Evolutionary conservation across 2,329 filamentous ascomycete species (phyloP).

Genomic region (Botrytis cinerea): DNA sequence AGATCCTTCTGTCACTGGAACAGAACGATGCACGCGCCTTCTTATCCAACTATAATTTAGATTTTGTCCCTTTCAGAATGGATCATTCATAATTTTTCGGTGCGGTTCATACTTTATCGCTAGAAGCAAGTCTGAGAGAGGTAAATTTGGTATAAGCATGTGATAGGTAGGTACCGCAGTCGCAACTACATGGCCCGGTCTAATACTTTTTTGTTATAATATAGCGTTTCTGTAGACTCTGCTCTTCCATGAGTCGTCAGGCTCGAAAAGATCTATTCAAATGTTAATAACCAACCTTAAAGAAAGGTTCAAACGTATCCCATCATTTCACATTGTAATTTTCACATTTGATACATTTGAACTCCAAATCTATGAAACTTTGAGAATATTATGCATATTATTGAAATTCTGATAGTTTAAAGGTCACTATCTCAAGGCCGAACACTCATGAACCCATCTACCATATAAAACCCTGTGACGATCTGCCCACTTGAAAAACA

Average conservation of each 20-base stretch:
- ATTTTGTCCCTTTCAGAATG: too few relatives aligned
- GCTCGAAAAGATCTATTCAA: neutral
- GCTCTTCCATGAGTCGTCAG: neutral
- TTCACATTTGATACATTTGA: neutral
- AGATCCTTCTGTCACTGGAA: too few relatives aligned
- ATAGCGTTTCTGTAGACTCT: too few relatives aligned
- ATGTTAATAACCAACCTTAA: neutral
- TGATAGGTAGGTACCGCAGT: too few relatives aligned
- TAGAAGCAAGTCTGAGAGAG: too few relatives aligned
- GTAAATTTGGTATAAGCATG: too few relatives aligned
- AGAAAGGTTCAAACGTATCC: neutral
- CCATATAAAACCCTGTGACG: neutral
- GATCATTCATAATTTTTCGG: too few relatives aligned
- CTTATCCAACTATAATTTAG: too few relatives aligned
- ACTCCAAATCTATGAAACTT: fast-evolving
- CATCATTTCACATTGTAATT: neutral
- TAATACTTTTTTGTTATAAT: too few relatives aligned
- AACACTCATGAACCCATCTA: neutral
- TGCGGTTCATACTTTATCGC: too few relatives aligned
- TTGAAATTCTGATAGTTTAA: neutral
- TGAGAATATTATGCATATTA: neutral
- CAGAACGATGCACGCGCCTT: too few relatives aligned
- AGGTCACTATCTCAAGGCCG: neutral
- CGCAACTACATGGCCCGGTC: too few relatives aligned
- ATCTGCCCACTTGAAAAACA: neutral